A percentile compares a stretch with the other conserved stretches of the same genome.
phyloP scores from a whole-genome alignment of 2,329 filamentous ascomycete species.

The Mollisia scopiformis region DNA sequence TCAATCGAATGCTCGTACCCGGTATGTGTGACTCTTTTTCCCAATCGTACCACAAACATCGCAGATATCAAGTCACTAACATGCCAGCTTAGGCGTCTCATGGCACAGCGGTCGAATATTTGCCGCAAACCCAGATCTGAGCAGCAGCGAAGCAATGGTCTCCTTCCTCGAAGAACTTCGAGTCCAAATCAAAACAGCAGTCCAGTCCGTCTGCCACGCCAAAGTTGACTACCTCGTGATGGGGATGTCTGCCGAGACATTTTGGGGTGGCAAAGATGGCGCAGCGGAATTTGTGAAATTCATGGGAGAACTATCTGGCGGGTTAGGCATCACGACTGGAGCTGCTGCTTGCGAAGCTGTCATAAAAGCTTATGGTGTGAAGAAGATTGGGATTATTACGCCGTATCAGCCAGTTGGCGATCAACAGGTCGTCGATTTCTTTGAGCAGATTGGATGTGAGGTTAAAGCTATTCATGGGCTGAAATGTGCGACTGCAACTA shows the following conservation, averaged over 20 bases:
- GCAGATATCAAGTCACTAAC: too few species aligned
- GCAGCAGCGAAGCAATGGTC: conserved; percentile 34
- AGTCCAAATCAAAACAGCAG: conserved; percentile 34
- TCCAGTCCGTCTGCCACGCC: conserved; percentile 33
- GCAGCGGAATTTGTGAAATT: conserved; percentile 36
- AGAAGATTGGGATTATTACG: conserved; percentile 37
- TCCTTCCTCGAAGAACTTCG: conserved; percentile 36
- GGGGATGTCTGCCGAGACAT: conserved; percentile 39
- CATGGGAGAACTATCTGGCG: conserved; percentile 35
- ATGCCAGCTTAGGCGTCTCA: conserved; percentile 33
- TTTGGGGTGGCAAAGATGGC: conserved; percentile 38
- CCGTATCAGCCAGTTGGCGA: conserved; percentile 38
- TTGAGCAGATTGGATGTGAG: conserved; percentile 36
- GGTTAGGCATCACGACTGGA: conserved; percentile 36
- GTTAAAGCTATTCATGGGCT: conserved; percentile 35
- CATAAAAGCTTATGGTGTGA: conserved; percentile 33
- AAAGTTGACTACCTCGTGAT: conserved; percentile 38
- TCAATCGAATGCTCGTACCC: conserved; percentile 37
- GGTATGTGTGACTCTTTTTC: conserved; percentile 7
- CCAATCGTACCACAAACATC: too few species aligned
- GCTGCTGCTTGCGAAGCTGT: conserved; percentile 36
- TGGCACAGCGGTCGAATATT: conserved; percentile 39
- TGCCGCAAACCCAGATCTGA: conserved; percentile 35
- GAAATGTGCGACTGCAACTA: conserved; percentile 33
- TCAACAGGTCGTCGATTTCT: conserved; percentile 37